phyloP scores from a whole-genome alignment of 768 basidiomycete genomes.

The Suillus luteus region DNA sequence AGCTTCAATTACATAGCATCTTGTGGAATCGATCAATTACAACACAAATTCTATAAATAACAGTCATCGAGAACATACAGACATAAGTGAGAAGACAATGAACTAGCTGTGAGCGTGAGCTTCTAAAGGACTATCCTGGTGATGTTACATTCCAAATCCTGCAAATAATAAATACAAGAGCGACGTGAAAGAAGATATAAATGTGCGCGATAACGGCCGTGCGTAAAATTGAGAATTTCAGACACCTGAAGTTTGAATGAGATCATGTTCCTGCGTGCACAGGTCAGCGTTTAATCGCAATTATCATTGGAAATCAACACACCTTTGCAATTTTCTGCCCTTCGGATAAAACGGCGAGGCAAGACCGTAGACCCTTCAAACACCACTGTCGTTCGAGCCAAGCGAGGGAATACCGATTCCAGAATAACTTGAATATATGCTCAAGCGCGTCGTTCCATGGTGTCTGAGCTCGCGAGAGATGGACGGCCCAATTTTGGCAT shows the following conservation, averaged over 20 bases:
- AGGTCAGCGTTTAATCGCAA: not conserved
- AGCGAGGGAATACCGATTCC: not conserved
- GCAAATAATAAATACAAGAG: not conserved
- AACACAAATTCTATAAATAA: too few relatives aligned
- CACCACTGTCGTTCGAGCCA: slow-evolving; percentile 2
- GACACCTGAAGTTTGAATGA: not conserved
- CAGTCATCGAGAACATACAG: too few relatives aligned
- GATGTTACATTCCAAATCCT: not conserved
- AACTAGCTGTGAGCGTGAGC: too few relatives aligned
- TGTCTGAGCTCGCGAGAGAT: not conserved
- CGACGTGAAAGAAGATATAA: not conserved
- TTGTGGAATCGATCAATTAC: too few relatives aligned
- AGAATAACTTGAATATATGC: not conserved
- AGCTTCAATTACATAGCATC: too few relatives aligned
- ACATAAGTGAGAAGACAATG: too few relatives aligned
- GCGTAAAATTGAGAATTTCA: not conserved
- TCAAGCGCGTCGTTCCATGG: not conserved
- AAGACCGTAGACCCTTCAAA: not conserved
- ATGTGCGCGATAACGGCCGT: not conserved
- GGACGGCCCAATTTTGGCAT: not conserved
- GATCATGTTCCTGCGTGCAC: not conserved
- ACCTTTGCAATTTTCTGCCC: not conserved
- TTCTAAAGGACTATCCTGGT: too few relatives aligned
- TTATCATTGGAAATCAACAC: not conserved
- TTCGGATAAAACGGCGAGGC: not conserved